A percentile compares a stretch with the other conserved stretches of the same genome.
Conservation (phyloP, 2,329 filamentous ascomycete genomes). For the Rhynchosporium secalis region DNA sequence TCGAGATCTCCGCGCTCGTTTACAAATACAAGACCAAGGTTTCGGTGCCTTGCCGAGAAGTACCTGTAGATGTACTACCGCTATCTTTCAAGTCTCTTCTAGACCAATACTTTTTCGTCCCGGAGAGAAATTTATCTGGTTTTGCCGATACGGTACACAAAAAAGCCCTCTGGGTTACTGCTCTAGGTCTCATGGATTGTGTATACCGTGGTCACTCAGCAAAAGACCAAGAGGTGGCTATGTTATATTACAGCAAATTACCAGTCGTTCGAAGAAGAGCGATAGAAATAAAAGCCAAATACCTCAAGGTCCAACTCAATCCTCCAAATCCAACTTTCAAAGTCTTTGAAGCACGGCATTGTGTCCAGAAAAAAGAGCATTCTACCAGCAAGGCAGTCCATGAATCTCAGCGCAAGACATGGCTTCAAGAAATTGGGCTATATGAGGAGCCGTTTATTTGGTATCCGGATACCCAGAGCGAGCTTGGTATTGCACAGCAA, state of each 20-base stretch:
- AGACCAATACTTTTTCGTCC: constrained; percentile 3
- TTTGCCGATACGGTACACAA: background rate
- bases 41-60: background rate
- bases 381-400: background rate
- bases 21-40: background rate
- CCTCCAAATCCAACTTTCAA: background rate
- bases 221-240: background rate
- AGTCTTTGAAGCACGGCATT: constrained; percentile 5
- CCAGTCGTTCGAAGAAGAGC: constrained; percentile 6
- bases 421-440: constrained; percentile 7
- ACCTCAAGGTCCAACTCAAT: constrained; percentile 7
- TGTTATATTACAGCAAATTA: background rate
- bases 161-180: constrained; percentile 1
- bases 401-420: background rate
- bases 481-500: background rate
- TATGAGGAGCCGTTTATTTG: constrained; percentile 10
- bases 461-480: background rate
- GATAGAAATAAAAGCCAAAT: constrained; percentile 13
- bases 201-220: background rate
- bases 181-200: background rate
- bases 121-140: background rate
- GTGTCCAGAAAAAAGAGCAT: background rate
- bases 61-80: background rate
- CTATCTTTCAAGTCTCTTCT: constrained; percentile 4
- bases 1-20: constrained; percentile 1